Evolutionary conservation across 306 rosid genomes (phyloP).

Genomic region (Cucumis melo): DNA sequence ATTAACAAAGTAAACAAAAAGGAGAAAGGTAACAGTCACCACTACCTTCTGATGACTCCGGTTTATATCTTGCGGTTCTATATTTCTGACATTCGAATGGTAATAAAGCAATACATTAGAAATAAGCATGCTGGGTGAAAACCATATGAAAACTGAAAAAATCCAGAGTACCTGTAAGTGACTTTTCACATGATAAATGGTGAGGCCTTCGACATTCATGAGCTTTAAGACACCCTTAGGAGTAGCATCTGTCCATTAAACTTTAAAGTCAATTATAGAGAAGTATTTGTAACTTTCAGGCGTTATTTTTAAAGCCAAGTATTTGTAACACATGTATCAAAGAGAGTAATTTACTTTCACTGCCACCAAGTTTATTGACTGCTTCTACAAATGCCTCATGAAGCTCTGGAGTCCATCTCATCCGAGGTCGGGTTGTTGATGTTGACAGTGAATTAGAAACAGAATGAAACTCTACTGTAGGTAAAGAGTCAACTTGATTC

Average conservation of each 20-base stretch:
- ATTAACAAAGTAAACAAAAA: slow-evolving; percentile 6
- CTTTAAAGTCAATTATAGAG: slow-evolving; percentile 3
- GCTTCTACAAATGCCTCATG: slow-evolving; percentile 94
- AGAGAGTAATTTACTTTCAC: slow-evolving; percentile 49
- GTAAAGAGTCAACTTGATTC: slow-evolving; percentile 10
- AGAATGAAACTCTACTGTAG: slow-evolving; percentile 29
- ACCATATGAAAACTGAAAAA: background rate
- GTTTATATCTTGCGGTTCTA: slow-evolving; percentile 90
- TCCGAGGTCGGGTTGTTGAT: slow-evolving; percentile 56
- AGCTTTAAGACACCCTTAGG: slow-evolving; percentile 82
- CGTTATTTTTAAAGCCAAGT: too few relatives aligned
- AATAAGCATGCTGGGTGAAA: slow-evolving; percentile 11
- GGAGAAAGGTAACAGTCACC: slow-evolving; percentile 12
- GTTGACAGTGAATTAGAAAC: slow-evolving; percentile 25
- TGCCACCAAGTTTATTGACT: slow-evolving; percentile 77
- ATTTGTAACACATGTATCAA: background rate
- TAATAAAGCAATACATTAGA: slow-evolving; percentile 6
- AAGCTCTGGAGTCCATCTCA: slow-evolving; percentile 99
- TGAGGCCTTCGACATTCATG: slow-evolving; percentile 81
- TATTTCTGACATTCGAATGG: slow-evolving; percentile 55
- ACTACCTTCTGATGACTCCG: slow-evolving; percentile 77
- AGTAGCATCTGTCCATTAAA: slow-evolving; percentile 67
- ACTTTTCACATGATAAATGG: slow-evolving; percentile 95
- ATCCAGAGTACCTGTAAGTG: slow-evolving; percentile 59
- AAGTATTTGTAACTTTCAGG: background rate